Conservation (phyloP, 768 basidiomycete species). For the Leccinum subgranulosum region DNA sequence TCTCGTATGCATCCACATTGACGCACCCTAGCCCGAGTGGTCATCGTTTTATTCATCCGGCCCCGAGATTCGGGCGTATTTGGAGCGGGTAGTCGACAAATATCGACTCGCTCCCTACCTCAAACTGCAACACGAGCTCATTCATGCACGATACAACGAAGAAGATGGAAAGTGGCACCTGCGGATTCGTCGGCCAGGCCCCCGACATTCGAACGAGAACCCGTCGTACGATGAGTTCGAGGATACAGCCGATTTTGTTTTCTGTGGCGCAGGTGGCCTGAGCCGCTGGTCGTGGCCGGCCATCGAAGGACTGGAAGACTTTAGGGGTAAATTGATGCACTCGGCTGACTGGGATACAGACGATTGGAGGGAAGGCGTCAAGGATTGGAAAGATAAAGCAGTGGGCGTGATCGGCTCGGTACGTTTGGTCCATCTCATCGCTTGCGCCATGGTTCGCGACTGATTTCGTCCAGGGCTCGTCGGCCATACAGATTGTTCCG, state of each 20-base stretch:
- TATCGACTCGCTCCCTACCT: slow-evolving; percentile 53
- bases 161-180: slow-evolving; percentile 54
- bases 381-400: slow-evolving; percentile 46
- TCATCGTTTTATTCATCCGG: slow-evolving; percentile 60
- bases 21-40: slow-evolving; percentile 32
- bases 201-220: slow-evolving; percentile 11
- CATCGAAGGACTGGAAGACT: background rate
- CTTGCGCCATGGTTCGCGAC: background rate
- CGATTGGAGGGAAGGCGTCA: slow-evolving; percentile 44
- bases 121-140: slow-evolving; percentile 53
- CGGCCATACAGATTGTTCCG: background rate
- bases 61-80: slow-evolving; percentile 53
- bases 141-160: slow-evolving; percentile 49
- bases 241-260: background rate
- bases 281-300: background rate
- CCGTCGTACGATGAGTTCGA: slow-evolving; percentile 22
- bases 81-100: slow-evolving; percentile 53
- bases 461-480: background rate
- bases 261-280: background rate
- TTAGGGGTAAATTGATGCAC: background rate
- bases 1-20: background rate
- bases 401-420: background rate
- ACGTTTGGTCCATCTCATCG: background rate
- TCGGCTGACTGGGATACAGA: slow-evolving; percentile 43
- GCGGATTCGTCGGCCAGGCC: slow-evolving; percentile 37